phyloP scores from a whole-genome alignment of 306 rosid genomes.

The Rubus idaeus region DNA sequence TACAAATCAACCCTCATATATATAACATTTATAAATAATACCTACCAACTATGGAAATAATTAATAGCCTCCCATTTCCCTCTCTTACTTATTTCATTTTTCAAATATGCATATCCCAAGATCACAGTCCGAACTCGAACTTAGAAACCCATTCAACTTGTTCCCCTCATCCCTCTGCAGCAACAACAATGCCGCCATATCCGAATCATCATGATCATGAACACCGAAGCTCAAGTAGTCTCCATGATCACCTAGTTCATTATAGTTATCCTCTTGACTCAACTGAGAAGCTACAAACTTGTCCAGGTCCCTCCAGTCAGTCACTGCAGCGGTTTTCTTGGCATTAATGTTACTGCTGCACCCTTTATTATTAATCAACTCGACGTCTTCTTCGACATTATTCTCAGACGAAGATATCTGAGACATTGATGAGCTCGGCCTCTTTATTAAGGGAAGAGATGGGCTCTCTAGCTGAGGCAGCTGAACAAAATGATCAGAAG shows the following conservation, averaged over 20 bases:
- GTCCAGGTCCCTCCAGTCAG: conserved; percentile 94
- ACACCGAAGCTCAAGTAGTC: conserved; percentile 52
- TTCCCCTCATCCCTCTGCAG: conserved; percentile 49
- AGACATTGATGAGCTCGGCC: conserved; percentile 49
- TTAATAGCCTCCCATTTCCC: background rate
- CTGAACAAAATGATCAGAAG: conserved; percentile 47
- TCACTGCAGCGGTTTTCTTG: conserved; percentile 41
- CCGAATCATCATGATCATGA: conserved; percentile 22
- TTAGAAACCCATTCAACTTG: conserved; percentile 61
- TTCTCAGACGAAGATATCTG: conserved; percentile 36
- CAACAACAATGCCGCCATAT: conserved; percentile 49
- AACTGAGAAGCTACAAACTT: conserved; percentile 95
- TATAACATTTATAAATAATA: conserved; percentile 30
- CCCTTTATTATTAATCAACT: conserved; percentile 10
- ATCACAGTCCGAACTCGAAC: conserved; percentile 61
- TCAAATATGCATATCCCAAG: conserved; percentile 95
- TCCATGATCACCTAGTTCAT: conserved; percentile 33
- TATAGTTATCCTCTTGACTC: conserved; percentile 64
- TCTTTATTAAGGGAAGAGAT: conserved; percentile 58
- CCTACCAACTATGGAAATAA: conserved; percentile 19
- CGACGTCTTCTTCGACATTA: conserved; percentile 38
- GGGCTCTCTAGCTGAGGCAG: conserved; percentile 86
- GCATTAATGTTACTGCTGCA: conserved; percentile 17
- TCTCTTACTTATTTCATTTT: conserved; percentile 44
- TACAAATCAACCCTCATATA: conserved; percentile 31